Evolutionary conservation across 2,329 filamentous ascomycete species (phyloP).

Genomic region (Microcyclosporella mali): DNA sequence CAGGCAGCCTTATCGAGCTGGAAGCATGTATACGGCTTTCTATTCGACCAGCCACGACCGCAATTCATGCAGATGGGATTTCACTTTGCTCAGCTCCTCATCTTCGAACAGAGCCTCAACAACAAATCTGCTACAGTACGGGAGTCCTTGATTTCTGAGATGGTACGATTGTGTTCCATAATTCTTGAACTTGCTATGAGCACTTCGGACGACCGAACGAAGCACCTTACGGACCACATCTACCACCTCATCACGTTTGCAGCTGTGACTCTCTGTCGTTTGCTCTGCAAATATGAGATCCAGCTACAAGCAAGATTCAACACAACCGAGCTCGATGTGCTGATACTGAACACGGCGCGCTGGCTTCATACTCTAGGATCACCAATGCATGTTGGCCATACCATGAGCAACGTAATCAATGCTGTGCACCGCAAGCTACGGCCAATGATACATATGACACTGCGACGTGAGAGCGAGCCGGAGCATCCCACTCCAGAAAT

Average conservation of each 20-base stretch:
- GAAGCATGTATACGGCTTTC: constrained; percentile 27
- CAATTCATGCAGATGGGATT: constrained; percentile 45
- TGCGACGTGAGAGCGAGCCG: constrained; percentile 5
- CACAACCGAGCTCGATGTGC: constrained; percentile 1
- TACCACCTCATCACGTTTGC: constrained; percentile 46
- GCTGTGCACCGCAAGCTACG: constrained; percentile 9
- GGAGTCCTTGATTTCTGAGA: constrained; percentile 28
- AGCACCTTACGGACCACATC: constrained; percentile 43
- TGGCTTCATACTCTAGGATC: constrained; percentile 8
- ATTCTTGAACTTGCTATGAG: constrained; percentile 41
- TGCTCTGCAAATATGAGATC: constrained; percentile 24
- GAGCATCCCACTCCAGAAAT: constrained; percentile 3
- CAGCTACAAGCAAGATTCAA: constrained; percentile 1
- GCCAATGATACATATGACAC: neutral
- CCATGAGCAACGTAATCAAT: constrained; percentile 7
- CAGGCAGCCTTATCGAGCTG: constrained; percentile 9
- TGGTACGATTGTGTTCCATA: constrained; percentile 36
- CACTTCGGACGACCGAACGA: constrained; percentile 40
- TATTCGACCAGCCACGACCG: constrained; percentile 41
- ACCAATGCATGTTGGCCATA: constrained; percentile 7
- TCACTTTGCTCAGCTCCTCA: constrained; percentile 40
- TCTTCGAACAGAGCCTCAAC: constrained; percentile 38
- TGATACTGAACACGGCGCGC: constrained; percentile 1
- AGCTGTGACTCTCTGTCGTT: constrained; percentile 34
- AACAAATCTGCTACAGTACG: constrained; percentile 17